Base-by-base conservation (phyloP, 2,329 filamentous ascomycete species). In the Penicillium janthinellum region DNA sequence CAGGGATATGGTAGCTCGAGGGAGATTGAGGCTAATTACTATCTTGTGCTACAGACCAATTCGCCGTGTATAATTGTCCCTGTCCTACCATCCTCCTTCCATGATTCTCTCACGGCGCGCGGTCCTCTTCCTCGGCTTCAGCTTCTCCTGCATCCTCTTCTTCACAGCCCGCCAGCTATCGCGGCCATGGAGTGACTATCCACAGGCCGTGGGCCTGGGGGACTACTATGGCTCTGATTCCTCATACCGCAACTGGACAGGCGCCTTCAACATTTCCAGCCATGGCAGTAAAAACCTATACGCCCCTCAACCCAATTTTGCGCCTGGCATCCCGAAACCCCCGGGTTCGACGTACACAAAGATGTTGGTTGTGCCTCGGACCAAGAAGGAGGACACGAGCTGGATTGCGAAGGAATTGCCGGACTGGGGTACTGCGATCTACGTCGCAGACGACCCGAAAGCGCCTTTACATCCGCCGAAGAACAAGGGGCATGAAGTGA, bases 401-500 rank as follows among this genome's bases (percentile, higher is more conserved):
- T 88, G 86, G 86, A 80, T 87, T n/a, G 75, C 80, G 37, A 65
- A 78, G 14, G 77, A 83, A 60, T 70, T 87, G 35, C 80, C 79
- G 1, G 78, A 82, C 35, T 77, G 86, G 66, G 64, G 73, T 22
- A 69, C 77, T 11, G 78, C 81, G 11, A 70, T 84, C 12, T 86
- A 86, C 64, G 77, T 82, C 50, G 82, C 82, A 34, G 80, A 86
- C 64, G 82, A 85, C 60, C 78, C 78, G 2, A 71, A 73, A 25
- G 79, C 83, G 6, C 73, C 78, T 25, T 68, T 83, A 20, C 83
- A 83, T 65, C 77, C 83, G 0, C 82, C 83, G 5, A 80, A 79
- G 67, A 86, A 88, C 63, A 86, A 87, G 68, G 86, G 86, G 45
- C 81, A 85, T 66, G 86, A 88, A 71, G 83, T 84, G 25, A 87